Evolutionary conservation across 129 eudicot genomes (phyloP), one percentile per base, ranked within the genome.

Genomic region (Flaveria robusta): DNA sequence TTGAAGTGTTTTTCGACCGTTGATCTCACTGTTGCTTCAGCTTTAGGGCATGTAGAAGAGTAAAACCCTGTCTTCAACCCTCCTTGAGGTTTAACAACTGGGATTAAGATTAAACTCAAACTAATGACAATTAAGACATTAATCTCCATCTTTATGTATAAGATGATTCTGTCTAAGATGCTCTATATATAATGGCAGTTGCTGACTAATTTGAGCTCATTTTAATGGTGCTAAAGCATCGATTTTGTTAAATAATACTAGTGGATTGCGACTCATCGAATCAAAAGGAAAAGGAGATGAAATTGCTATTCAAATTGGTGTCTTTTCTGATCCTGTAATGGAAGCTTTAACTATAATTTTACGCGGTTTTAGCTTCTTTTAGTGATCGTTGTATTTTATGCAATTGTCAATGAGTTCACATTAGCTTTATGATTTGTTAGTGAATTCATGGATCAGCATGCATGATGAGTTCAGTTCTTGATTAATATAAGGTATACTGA

Each of bases 21-120:
- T 31, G 93, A 89, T 82, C 90, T 75, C 42, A 92, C 96, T 5
- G 87, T 81, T 72, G 86, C 81, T 84, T 89, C 93, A 8, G 87
- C 93, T 76, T 86, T 83, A 7, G 97, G 91, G 41, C 96, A 92
- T 19, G 89, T 76, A 67, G 93, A 78, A 5, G 93, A 82, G 73
- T 92, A 92, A 78, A 85, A 89, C 29, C 89, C 93, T 11, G 83
- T 65, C 47, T 68, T 78, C 4, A 92, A 42, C 12, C 81, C 88
- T 41, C 82, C 95, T 41, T 82, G 90, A 4, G 87, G 78, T 71
- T 82, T 63, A 54, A 46, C 80, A 58, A 5, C 18, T 24, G 78
- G 55, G 68, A 41, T 77, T 51, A 83, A 49, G 46, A 66, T 29
- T 72, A 84, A 34, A 23, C 69, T 5, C 13, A 80, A 24, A 66